phyloP scores from a whole-genome alignment of 2,329 filamentous ascomycete genomes.

The Teratosphaeria pseudoeucalypti region DNA sequence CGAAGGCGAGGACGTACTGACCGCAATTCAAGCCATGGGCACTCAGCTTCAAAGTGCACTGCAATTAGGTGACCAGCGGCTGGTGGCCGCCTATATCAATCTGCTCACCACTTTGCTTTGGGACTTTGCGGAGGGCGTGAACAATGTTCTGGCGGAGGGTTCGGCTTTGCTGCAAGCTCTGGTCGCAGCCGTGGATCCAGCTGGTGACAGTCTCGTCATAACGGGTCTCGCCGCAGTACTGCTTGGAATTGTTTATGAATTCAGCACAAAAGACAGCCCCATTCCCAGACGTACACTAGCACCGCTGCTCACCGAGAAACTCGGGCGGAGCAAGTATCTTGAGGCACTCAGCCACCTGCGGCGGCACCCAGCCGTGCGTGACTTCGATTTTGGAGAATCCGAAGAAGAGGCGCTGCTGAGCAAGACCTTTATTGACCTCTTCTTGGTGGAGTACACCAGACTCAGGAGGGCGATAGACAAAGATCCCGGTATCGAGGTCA shows the following conservation, averaged over 20 bases:
- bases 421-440: conserved; percentile 76
- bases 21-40: conserved; percentile 78
- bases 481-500: conserved; percentile 78
- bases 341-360: conserved; percentile 70
- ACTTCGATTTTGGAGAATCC: conserved; percentile 62
- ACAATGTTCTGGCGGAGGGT: conserved; percentile 85
- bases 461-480: conserved; percentile 77
- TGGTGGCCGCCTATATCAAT: conserved; percentile 81
- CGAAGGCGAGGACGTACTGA: conserved; percentile 87
- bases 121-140: conserved; percentile 81
- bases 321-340: conserved; percentile 80
- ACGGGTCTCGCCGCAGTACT: conserved; percentile 70
- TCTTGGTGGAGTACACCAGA: conserved; percentile 91
- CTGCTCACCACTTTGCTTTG: conserved; percentile 82
- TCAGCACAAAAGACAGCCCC: conserved; percentile 93
- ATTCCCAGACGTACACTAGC: conserved; percentile 73
- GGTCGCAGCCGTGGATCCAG: conserved; percentile 41
- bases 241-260: conserved; percentile 85
- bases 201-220: conserved; percentile 7
- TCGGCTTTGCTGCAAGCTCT: conserved; percentile 64
- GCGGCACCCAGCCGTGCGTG: conserved; percentile 66
- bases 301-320: conserved; percentile 61
- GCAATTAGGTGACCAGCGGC: conserved; percentile 58
- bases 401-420: conserved; percentile 48
- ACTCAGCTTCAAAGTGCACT: conserved; percentile 76